Conservation (phyloP, 805 yeast genomes). For the Suhomyces sp. region DNA sequence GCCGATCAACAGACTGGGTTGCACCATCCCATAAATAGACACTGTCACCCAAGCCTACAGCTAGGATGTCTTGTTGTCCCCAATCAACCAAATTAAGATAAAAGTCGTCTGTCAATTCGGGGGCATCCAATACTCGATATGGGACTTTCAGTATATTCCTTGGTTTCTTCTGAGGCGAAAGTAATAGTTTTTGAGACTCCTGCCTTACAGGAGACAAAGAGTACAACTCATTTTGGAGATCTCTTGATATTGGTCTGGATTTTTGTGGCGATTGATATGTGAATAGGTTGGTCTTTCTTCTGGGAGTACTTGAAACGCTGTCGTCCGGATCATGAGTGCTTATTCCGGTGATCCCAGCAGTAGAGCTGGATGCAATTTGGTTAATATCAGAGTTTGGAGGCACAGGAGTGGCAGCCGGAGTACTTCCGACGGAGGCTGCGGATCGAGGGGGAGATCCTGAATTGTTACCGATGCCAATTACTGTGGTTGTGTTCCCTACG, state of each 20-base stretch:
- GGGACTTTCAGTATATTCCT: slow-evolving; percentile 84
- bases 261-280: slow-evolving; percentile 73
- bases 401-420: slow-evolving; percentile 9
- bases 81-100: slow-evolving; percentile 90
- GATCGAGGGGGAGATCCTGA: slow-evolving; percentile 9
- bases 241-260: slow-evolving; percentile 58
- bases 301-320: slow-evolving; percentile 33
- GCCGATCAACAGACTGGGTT: slow-evolving; percentile 75
- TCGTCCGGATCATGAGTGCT: slow-evolving; percentile 2
- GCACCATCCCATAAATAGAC: slow-evolving; percentile 91
- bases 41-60: slow-evolving; percentile 84
- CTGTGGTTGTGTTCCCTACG: background rate
- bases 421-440: slow-evolving; percentile 4
- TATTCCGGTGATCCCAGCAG: background rate
- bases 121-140: slow-evolving; percentile 91
- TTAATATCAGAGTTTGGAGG: slow-evolving; percentile 21
- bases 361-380: slow-evolving; percentile 11
- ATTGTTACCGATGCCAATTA: background rate
- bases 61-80: slow-evolving; percentile 86
- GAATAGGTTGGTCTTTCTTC: slow-evolving; percentile 56
- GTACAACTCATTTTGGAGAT: slow-evolving; percentile 69
- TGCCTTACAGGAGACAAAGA: slow-evolving; percentile 85
- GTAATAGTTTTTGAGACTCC: slow-evolving; percentile 74
- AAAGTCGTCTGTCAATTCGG: slow-evolving; percentile 90
- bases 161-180: slow-evolving; percentile 79